These are phyloP conservation scores for Grosmannia huntii DNA, from an alignment of 2,329 filamentous ascomycete genomes.

Conservation along the genomic window DNA sequence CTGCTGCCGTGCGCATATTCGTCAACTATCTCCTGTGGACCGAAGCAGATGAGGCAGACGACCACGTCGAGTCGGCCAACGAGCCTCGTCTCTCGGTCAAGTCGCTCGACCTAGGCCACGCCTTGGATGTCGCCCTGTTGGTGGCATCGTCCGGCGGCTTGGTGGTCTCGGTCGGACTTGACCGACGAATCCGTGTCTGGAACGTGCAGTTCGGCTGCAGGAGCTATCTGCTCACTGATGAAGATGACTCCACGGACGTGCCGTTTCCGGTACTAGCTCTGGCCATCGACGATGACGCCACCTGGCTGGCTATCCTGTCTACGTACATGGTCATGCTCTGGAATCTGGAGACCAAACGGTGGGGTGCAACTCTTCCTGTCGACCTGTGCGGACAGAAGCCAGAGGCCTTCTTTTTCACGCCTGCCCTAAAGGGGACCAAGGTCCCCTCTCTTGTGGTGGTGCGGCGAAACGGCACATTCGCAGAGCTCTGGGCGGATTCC, in stretches of 20 bases:
- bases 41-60: slow-evolving; percentile 30
- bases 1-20: slow-evolving; percentile 53
- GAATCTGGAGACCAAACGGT: slow-evolving; percentile 43
- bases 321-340: slow-evolving; percentile 47
- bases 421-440: slow-evolving; percentile 19
- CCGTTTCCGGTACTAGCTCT: slow-evolving; percentile 49
- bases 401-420: slow-evolving; percentile 51
- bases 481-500: slow-evolving; percentile 39
- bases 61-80: slow-evolving; percentile 18
- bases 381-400: slow-evolving; percentile 46
- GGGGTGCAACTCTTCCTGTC: slow-evolving; percentile 41
- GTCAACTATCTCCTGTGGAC: slow-evolving; percentile 55
- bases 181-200: slow-evolving; percentile 57
- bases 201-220: slow-evolving; percentile 33
- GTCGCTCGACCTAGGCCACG: slow-evolving; percentile 49
- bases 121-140: slow-evolving; percentile 56
- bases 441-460: slow-evolving; percentile 45
- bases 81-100: slow-evolving; percentile 44
- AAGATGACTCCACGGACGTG: slow-evolving; percentile 17
- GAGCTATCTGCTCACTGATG: slow-evolving; percentile 29
- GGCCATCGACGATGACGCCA: slow-evolving; percentile 50
- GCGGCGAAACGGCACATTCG: slow-evolving; percentile 49
- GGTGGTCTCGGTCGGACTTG: slow-evolving; percentile 57
- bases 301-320: slow-evolving; percentile 54
- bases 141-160: slow-evolving; percentile 49